Evolutionary conservation across 352 stramenopile species (phyloP), one percentile per base, ranked within the genome.

Genomic region (Phytophthora fragariaefolia): DNA sequence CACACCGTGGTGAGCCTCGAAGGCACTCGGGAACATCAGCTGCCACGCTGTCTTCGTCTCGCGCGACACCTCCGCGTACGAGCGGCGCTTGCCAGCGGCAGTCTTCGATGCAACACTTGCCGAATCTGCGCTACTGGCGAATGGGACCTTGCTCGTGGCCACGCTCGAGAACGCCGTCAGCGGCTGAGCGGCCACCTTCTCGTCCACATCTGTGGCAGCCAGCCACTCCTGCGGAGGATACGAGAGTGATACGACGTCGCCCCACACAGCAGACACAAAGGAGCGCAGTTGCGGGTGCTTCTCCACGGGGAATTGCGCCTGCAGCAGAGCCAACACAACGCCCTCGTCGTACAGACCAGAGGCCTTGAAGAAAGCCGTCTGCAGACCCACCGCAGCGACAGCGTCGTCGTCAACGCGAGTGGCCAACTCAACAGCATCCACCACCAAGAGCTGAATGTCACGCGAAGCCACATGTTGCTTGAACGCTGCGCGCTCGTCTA

Each of bases 31-130:
- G 74, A 94, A 95, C 57, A 89, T 77, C 13, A 92, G 32, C 58
- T 88, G 77, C 83, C 83, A 92, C 48, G 81, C 80, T 15, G 78
- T 85, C 72, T 79, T 77, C 18, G 81, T 92, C 49, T 83, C 79
- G 26, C 75, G 74, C 22, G 79, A 89, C 27, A 88, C 73, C 24
- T 63, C 54, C 5, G 24, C 46, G 12, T 74, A 79, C 48, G 71
- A 64, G 40, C 83, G 81, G 49, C 67, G 66, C 71, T 90, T 89
- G 24, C 58, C 76, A 18, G 55, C 60, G 3, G 52, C 43, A n/a
- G n/a, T n/a, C 40, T 75, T 76, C 15, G 72, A 51, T 30, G 64
- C 73, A 45, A 9, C 8, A 4, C 76, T 75, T 38, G 32, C 45
- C 20, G 54, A 59, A 17, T 63, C 46, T 13, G 43, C 48, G 12